Base-by-base conservation (phyloP, 2,329 filamentous ascomycete genomes). In the Xylaria sp. region DNA sequence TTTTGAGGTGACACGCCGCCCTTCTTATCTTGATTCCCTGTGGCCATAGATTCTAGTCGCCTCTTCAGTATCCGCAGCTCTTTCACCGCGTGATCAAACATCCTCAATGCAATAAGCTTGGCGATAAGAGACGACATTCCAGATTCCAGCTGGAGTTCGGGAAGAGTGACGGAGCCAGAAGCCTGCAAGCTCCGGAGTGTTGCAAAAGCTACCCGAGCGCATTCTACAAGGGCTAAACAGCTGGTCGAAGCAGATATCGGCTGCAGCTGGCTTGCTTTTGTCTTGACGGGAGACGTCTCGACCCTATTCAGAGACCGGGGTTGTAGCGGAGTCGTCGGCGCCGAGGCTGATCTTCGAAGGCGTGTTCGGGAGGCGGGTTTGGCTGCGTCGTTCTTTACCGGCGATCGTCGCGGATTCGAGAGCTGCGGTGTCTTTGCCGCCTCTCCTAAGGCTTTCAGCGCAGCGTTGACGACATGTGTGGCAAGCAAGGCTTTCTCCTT, bases 401-500 rank as follows among this genome's bases (percentile, higher is more conserved):
- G 77, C 72, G 76, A 77, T 67, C 68, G 77, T 46, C 63, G 72
- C 8, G 80, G 75, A 15, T 79, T 76, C 2, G 78, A 62, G 4
- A 74, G 70, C 1, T 78, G 71, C 3, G 80, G 69, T 2, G 81
- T 78, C 76, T 90, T 93, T 23, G 89, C 83, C 0, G 89, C 89
- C 64, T 92, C 89, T n/a, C 85, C 85, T 3, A 95, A 83, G 10
- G 86, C 84, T 74, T 92, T 93, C 45, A 94, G 83, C 1, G 89
- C 85, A 7, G 83, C 82, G 76, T 94, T 95, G 74, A 93, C 88
- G 41, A 93, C 83, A 69, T 93, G 87, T 0, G 91, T 93, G 13
- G 92, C 91, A 41, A 94, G 80, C 52, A 87, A 83, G 59, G 89
- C 89, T 77, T 86, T 88, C 66, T 93, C 90, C 72, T 86, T 87